These are phyloP conservation scores for Trematosphaeria pertusa DNA, from an alignment of 2,329 filamentous ascomycete species.

Conservation along the genomic window DNA sequence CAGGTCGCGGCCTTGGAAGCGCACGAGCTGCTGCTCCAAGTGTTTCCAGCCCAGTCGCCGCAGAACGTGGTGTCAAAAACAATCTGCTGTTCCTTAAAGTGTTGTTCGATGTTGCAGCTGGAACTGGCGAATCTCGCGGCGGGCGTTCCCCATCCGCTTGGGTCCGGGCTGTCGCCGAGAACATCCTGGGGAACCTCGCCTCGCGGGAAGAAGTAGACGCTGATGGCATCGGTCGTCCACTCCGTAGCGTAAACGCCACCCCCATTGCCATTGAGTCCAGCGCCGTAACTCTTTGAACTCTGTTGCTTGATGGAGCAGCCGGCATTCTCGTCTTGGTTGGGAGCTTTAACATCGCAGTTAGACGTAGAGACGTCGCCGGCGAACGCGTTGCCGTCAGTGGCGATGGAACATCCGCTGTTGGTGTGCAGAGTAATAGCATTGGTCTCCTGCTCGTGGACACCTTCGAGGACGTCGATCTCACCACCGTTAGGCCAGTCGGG, in stretches of 20 bases:
- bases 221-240: constrained; percentile 76
- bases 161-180: constrained; percentile 65
- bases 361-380: constrained; percentile 56
- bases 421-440: constrained; percentile 60
- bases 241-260: constrained; percentile 57
- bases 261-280: constrained; percentile 57
- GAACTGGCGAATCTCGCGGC: constrained; percentile 69
- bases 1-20: constrained; percentile 69
- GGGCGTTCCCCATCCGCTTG: constrained; percentile 72
- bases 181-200: constrained; percentile 70
- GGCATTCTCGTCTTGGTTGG: constrained; percentile 47
- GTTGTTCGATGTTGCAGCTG: constrained; percentile 71
- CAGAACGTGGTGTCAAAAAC: constrained; percentile 87
- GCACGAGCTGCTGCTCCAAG: constrained; percentile 70
- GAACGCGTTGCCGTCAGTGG: constrained; percentile 50
- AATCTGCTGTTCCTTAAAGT: constrained; percentile 77
- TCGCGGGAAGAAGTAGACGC: constrained; percentile 85
- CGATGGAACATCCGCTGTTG: constrained; percentile 51
- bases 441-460: constrained; percentile 50
- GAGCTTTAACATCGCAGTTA: constrained; percentile 58
- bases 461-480: constrained; percentile 60
- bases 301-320: constrained; percentile 53
- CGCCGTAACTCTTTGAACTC: constrained; percentile 55
- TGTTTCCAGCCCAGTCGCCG: constrained; percentile 81
- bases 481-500: constrained; percentile 47